Evolutionary conservation across 2,329 filamentous ascomycete species (phyloP), one percentile per base, ranked within the genome.

Genomic region (Tolypocladium album): DNA sequence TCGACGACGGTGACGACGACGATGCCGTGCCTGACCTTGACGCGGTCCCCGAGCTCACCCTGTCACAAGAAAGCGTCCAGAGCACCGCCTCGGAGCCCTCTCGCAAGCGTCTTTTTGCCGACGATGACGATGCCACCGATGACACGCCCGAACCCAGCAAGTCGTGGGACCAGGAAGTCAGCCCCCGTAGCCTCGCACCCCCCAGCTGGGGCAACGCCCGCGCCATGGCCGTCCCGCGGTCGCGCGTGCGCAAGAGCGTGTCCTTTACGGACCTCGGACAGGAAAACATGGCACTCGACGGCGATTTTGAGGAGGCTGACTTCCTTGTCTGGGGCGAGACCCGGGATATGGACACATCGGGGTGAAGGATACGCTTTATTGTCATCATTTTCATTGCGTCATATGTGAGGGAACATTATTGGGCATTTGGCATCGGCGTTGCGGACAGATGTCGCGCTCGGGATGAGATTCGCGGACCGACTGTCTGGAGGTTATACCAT

Each of bases 271-370:
- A 62, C 13, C 42, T 69, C 5, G 77, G 70, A 0, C 79, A 83
- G 67, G 80, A 83, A 67, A 83, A 82, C 63, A 72, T 73, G 63
- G 70, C 70, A 5, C 65, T 74, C 0, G 75, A 75, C 50, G 72
- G 73, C 22, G 87, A 90, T 69, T 90, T 90, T 69, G 85, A 82
- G 60, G 88, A 91, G 61, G 88, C 88, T 0, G 78, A 82, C 0
- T 91, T 91, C 61, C 70, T 87, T 58, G 82, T 84, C 60, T 76
- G 68, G 39, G 66, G 64, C 15, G 72, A 71, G 45, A 75, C 76
- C 34, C 70, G 76, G 55, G 76, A 79, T 15, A 77, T 82, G 75
- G 70, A 74, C 6, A 63, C 67, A n/a, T 61, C 61, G 12, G 64
- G 59, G 42, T 56, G 58, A 56, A 55, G 2, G 13, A 22, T 11